phyloP scores from a whole-genome alignment of 768 basidiomycete genomes.

The Serpula lacrymans region DNA sequence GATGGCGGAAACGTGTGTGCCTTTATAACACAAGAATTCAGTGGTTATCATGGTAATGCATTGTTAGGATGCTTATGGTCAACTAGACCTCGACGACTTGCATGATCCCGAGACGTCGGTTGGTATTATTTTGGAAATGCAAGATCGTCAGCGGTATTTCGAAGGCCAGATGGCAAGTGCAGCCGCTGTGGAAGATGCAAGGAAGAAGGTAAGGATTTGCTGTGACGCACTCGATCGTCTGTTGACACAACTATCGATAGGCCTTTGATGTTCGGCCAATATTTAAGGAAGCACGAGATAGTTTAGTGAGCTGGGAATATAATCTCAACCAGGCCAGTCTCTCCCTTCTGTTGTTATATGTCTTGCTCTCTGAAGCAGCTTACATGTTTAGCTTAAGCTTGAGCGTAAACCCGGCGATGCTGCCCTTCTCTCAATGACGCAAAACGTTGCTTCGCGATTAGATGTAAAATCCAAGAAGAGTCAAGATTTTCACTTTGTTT shows the following conservation, averaged over 20 bases:
- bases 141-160: slow-evolving; percentile 79
- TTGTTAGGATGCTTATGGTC: slow-evolving; percentile 35
- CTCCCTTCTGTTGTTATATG: not conserved
- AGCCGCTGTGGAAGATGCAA: slow-evolving; percentile 23
- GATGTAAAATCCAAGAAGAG: slow-evolving; percentile 66
- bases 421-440: slow-evolving; percentile 71
- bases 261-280: slow-evolving; percentile 45
- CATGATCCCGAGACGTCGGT: slow-evolving; percentile 60
- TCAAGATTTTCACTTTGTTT: slow-evolving; percentile 20
- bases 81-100: slow-evolving; percentile 86
- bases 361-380: not conserved
- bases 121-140: slow-evolving; percentile 84
- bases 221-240: slow-evolving; percentile 4
- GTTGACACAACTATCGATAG: slow-evolving; percentile 21
- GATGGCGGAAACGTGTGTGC: slow-evolving; percentile 42
- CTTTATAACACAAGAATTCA: not conserved
- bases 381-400: slow-evolving; percentile 50
- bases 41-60: not conserved
- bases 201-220: slow-evolving; percentile 24
- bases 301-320: slow-evolving; percentile 54
- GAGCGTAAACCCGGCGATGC: slow-evolving; percentile 66
- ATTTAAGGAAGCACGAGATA: slow-evolving; percentile 43
- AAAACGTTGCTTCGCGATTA: slow-evolving; percentile 70
- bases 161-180: slow-evolving; percentile 53
- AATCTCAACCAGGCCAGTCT: slow-evolving; percentile 53